A percentile compares a stretch with the other conserved stretches of the same genome.
phyloP scores from a whole-genome alignment of 345 rosid species.

The Rubroshorea leprosula region DNA sequence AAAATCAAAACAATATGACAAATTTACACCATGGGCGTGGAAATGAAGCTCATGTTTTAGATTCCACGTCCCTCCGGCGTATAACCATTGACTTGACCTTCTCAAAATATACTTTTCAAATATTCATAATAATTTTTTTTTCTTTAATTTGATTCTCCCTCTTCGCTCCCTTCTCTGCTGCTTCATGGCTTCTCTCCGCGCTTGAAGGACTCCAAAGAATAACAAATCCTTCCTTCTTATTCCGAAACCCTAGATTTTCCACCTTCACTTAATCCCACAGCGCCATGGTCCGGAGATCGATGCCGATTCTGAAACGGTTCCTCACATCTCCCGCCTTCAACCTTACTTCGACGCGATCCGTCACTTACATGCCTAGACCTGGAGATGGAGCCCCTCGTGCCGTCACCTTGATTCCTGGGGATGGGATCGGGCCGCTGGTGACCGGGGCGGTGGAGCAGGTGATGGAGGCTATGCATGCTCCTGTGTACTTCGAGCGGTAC shows the following conservation, averaged over 20 bases:
- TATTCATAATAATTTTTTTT: too few species aligned
- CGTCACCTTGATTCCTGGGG: conserved; percentile 85
- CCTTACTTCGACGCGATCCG: conserved; percentile 45
- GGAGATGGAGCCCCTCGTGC: conserved; percentile 85
- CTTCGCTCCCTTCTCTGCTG: neutral
- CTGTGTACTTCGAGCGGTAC: too few species aligned
- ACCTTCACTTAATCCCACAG: neutral
- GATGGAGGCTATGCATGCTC: conserved; percentile 48
- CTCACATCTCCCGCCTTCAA: conserved; percentile 24
- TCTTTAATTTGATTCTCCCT: too few species aligned
- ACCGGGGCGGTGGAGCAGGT: conserved; percentile 89
- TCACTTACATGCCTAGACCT: conserved; percentile 98
- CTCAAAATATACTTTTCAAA: too few species aligned
- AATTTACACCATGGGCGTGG: too few species aligned
- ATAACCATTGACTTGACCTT: too few species aligned
- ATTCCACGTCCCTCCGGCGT: too few species aligned
- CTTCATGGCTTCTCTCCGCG: neutral
- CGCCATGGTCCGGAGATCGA: conserved; percentile 56
- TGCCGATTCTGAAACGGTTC: conserved; percentile 43
- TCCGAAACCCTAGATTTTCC: conserved; percentile 6
- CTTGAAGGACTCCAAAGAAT: too few species aligned
- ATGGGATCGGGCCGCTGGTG: conserved; percentile 89
- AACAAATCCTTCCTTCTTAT: too few species aligned
- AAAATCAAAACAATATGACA: too few species aligned
- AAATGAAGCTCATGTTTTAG: too few species aligned